Base-by-base conservation (phyloP, 352 stramenopile species). In the Phytophthora europaea region DNA sequence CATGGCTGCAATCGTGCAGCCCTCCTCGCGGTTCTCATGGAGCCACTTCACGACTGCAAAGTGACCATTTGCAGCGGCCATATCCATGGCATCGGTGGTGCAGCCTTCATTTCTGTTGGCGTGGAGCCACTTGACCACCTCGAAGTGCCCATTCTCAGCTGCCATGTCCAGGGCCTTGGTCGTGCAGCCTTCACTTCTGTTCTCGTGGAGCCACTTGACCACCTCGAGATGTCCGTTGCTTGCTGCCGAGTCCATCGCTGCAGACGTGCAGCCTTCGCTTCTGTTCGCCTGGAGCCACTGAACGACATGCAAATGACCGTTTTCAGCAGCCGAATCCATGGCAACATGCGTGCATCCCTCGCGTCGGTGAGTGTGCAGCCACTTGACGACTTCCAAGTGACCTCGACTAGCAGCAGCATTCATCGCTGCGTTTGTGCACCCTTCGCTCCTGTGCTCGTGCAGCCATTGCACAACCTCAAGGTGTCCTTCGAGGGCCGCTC, bases 371-470 rank as follows among this genome's bases (percentile, higher is more conserved):
- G 58, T 33, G 40, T 89, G 79, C 6, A 92, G 72, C 80, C 79
- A 88, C 34, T 86, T 73, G 0, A 90, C 77, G 12, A 89, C 68
- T 56, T 84, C 34, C 45, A 92, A 70, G 23, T 92, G 71, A 0
- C 81, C 82, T 26, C 71, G 57, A 4, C 69, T 60, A 18, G 82
- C 78, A n/a, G 84, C 84, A 23, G 26, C 52, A 68, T 90, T 80
- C 76, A 91, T 87, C 2, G 82, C 82, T 13, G 70, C 68, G 53
- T 76, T 81, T 23, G 80, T 85, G 50, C 76, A 84, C 2, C 80
- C 80, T 66, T 86, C 80, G 6, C 47, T 70, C 2, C 78, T 67
- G 22, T 82, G 61, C 26, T 68, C 50, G 57, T 88, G 76, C 1
- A 91, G 28, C 74, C 79, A 87, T 22, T 70, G 58, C 3, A 87